Percentiles rank a stretch among this genome's conserved stretches.
phyloP scores from a whole-genome alignment of 305 asterid species.

The Fraxinus platypoda region DNA sequence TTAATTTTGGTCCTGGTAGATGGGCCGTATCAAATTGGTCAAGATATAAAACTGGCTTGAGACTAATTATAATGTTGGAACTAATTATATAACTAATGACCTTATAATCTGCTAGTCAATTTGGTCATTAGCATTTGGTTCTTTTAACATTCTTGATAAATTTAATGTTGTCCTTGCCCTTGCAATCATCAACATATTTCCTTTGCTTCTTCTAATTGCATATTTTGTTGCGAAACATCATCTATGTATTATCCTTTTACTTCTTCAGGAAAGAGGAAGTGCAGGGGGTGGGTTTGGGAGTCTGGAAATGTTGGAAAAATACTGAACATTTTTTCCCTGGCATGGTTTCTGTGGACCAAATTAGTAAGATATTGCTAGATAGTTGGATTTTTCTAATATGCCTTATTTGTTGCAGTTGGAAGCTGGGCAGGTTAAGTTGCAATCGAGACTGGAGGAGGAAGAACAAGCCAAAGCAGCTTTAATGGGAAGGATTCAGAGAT shows the following conservation, averaged over 20 bases:
- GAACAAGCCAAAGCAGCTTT: conserved; percentile 89
- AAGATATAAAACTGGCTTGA: neutral
- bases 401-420: conserved; percentile 56
- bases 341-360: conserved; percentile 6
- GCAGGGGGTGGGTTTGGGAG: neutral
- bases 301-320: conserved; percentile 3
- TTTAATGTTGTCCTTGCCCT: conserved; percentile 1
- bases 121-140: conserved; percentile 3
- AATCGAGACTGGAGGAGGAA: conserved; percentile 86
- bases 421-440: conserved; percentile 81
- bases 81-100: conserved; percentile 5
- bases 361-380: conserved; percentile 13
- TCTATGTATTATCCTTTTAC: neutral
- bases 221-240: neutral
- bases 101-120: neutral
- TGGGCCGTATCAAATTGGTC: neutral
- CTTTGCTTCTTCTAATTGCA: neutral
- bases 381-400: conserved; percentile 22
- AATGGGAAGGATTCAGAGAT: conserved; percentile 87
- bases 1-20: conserved; percentile 6
- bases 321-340: neutral
- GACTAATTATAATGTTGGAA: neutral
- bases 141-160: conserved; percentile 1
- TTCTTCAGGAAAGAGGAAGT: conserved; percentile 11
- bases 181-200: neutral